Evolutionary conservation across 2,329 filamentous ascomycete species (phyloP).

Genomic region (Arthrobotrys pseudoclavata): DNA sequence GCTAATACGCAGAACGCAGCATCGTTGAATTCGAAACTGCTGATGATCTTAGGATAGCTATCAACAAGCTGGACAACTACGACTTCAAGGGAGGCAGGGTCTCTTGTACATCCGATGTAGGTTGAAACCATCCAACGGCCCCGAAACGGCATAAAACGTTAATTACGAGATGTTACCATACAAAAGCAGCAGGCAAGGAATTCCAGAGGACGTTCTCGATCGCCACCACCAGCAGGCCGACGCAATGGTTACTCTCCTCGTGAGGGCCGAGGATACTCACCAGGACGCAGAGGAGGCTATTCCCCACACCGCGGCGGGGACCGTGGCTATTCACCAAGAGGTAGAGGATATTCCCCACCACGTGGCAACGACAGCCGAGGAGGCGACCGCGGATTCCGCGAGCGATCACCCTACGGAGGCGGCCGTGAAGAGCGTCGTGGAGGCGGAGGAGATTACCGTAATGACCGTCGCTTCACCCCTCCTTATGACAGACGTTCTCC

Average conservation of each 20-base stretch:
- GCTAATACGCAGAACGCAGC: constrained; percentile 68
- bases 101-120: constrained; percentile 87
- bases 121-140: constrained; percentile 64
- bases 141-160: constrained; percentile 25
- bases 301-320: constrained; percentile 42
- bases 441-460: constrained; percentile 61
- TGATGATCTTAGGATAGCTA: constrained; percentile 86
- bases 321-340: constrained; percentile 51
- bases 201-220: constrained; percentile 57
- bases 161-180: constrained; percentile 10
- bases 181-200: constrained; percentile 43
- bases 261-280: constrained; percentile 54
- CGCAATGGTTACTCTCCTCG: constrained; percentile 51
- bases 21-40: constrained; percentile 98
- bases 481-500: constrained; percentile 59
- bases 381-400: constrained; percentile 61
- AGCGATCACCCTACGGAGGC: constrained; percentile 62
- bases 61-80: constrained; percentile 92
- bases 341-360: constrained; percentile 52
- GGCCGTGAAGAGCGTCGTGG: constrained; percentile 60
- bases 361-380: constrained; percentile 61
- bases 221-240: constrained; percentile 45
- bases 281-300: constrained; percentile 51
- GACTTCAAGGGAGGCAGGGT: constrained; percentile 94
- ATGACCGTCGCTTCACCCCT: constrained; percentile 59